Base-by-base conservation (phyloP, 1,284 basidiomycete species). In the Ustilago bromivora region DNA sequence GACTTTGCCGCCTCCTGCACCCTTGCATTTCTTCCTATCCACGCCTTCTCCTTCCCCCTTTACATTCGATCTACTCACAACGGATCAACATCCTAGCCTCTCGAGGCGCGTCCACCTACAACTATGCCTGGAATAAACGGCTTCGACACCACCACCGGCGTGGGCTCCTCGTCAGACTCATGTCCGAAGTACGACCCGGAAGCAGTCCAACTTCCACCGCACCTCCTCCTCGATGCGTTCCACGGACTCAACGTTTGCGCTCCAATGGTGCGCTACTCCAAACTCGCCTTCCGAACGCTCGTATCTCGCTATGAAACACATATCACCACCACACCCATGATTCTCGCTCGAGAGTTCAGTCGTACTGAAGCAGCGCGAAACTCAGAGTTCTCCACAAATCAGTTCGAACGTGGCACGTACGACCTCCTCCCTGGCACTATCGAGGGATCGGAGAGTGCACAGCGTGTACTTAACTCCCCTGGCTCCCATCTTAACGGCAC, bases 291-390 rank as follows among this genome's bases (percentile, higher is more conserved):
- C 79, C 87, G 90, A 8, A 88, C 89, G 60, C 87, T 90, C 1
- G 88, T 89, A 4, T 88, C 89, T 1, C 86, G 88, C 36, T 90
- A 90, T 83, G 88, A 90, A 57, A 89, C 88, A 5, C 90, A 90
- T 70, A 89, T 91, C 63, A 90, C 89, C 2, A 88, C 89, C 61
- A 90, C 90, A 17, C 90, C 90, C 1, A 91, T 91, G 90, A 90
- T 90, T 35, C 87, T 91, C 56, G 89, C 86, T 15, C 76, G 80
- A 57, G 89, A 91, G 80, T 91, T 90, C 80, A 88, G 88, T 38
- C 87, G 90, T 15, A 89, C 89, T 5, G 87, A 88, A 59, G 87
- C 87, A 5, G 90, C 90, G 1, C 83, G 90, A 49, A 86, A 88
- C 23, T 85, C 88, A 3, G 90, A 91, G 77, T 90, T 91, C 78